A percentile compares a stretch with the other conserved stretches of the same genome.
These are phyloP conservation scores for Monosporascus ibericus DNA, from an alignment of 2,329 filamentous ascomycete species.

Conservation along the genomic window DNA sequence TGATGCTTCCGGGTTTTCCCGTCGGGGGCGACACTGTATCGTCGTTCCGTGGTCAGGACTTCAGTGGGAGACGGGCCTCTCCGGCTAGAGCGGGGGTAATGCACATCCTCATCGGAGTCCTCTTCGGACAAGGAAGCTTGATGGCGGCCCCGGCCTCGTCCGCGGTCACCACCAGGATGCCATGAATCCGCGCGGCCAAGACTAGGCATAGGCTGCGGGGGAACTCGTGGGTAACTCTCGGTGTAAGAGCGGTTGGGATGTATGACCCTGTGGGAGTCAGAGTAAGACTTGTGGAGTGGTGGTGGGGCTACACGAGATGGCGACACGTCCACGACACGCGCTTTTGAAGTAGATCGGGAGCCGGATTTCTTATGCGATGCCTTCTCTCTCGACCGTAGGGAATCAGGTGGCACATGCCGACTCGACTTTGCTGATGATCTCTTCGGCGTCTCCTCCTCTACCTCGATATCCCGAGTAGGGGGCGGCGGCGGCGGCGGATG, in stretches of 20 bases:
- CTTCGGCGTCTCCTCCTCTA: slow-evolving; percentile 18
- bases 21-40: neutral
- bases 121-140: slow-evolving; percentile 12
- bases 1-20: slow-evolving; percentile 1
- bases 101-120: slow-evolving; percentile 19
- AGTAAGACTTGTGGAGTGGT: slow-evolving; percentile 14
- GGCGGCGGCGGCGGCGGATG: slow-evolving; percentile 19
- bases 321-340: slow-evolving; percentile 14
- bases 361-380: slow-evolving; percentile 21
- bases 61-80: slow-evolving; percentile 18
- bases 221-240: slow-evolving; percentile 13
- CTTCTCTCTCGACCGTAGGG: slow-evolving; percentile 22
- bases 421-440: slow-evolving; percentile 17
- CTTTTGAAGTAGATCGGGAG: slow-evolving; percentile 10
- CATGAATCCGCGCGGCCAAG: slow-evolving; percentile 18
- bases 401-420: slow-evolving; percentile 24
- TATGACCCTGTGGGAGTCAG: slow-evolving; percentile 8
- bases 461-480: slow-evolving; percentile 8
- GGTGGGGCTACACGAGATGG: slow-evolving; percentile 9
- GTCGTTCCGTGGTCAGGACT: slow-evolving; percentile 1
- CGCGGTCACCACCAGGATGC: slow-evolving; percentile 11
- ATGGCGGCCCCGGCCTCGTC: slow-evolving; percentile 16
- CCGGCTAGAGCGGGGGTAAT: slow-evolving; percentile 13
- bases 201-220: slow-evolving; percentile 9
- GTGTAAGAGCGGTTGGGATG: slow-evolving; percentile 17